phyloP scores from a whole-genome alignment of 2,329 filamentous ascomycete species.

The Colletotrichum agaves region DNA sequence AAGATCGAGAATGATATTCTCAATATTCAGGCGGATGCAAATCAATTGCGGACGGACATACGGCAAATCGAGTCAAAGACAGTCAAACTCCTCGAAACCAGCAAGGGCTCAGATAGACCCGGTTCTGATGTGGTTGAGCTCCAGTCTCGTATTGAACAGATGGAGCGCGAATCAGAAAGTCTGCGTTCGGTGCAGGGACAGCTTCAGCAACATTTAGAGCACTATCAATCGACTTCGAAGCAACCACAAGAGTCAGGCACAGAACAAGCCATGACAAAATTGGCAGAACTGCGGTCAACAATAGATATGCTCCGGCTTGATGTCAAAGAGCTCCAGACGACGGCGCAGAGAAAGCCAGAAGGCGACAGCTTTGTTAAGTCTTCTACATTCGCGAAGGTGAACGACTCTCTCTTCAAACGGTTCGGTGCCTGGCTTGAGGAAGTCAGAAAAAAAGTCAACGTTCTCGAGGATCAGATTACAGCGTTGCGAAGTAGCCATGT shows the following conservation, averaged over 20 bases:
- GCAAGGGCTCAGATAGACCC: not conserved
- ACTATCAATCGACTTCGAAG: not conserved
- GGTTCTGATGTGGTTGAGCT: not conserved
- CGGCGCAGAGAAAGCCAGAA: not conserved
- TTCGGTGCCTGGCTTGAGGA: conserved; percentile 18
- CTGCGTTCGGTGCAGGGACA: not conserved
- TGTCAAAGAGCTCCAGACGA: not conserved
- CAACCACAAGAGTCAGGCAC: not conserved
- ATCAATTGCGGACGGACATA: not conserved
- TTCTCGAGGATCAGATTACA: conserved; percentile 5
- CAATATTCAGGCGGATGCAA: not conserved
- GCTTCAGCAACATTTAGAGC: not conserved
- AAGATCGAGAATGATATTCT: conserved; percentile 1
- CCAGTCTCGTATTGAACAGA: not conserved
- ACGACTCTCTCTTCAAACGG: not conserved
- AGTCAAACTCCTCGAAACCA: not conserved
- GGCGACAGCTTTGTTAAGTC: conserved; percentile 13
- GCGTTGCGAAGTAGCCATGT: not conserved
- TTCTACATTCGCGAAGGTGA: not conserved
- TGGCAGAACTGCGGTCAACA: not conserved
- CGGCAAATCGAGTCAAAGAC: not conserved
- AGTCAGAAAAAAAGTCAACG: not conserved
- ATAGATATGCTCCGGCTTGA: not conserved
- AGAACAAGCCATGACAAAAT: not conserved
- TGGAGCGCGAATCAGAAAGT: not conserved